Conservation (phyloP, 192 early-diverging fungal species). For the Coemansia sp. region DNA sequence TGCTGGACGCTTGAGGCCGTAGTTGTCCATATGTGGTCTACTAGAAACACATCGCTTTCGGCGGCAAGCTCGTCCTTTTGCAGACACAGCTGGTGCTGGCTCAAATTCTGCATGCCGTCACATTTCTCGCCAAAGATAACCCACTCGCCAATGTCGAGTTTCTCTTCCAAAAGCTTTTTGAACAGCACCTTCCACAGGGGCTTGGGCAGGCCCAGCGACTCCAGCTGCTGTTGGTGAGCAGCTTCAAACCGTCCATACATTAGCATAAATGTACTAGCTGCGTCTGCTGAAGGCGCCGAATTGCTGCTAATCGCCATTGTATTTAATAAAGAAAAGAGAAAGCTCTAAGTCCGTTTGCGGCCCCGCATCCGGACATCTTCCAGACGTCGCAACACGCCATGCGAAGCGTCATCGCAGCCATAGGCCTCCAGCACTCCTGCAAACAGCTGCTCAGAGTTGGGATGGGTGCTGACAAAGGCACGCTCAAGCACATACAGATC, state of each 20-base stretch:
- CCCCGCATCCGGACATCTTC: conserved; percentile 83
- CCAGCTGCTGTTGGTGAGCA: conserved; percentile 41
- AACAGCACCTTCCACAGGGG: conserved; percentile 38
- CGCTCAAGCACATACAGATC: conserved; percentile 98
- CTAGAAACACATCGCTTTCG: conserved; percentile 61
- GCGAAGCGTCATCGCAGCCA: conserved; percentile 58
- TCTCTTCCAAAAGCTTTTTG: conserved; percentile 27
- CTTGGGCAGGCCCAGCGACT: conserved; percentile 38
- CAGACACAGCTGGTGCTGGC: conserved; percentile 27
- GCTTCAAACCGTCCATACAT: conserved; percentile 47
- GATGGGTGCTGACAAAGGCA: conserved; percentile 90
- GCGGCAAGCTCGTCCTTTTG: conserved; percentile 28
- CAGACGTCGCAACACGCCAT: conserved; percentile 61
- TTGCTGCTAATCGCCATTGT: background rate
- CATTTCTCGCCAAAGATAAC: conserved; percentile 22
- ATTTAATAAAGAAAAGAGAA: conserved; percentile 2
- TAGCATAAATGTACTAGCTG: conserved; percentile 30
- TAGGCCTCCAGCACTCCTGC: conserved; percentile 70
- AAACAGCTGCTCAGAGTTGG: conserved; percentile 77
- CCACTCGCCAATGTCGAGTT: conserved; percentile 41
- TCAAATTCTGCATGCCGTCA: conserved; percentile 3
- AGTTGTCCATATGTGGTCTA: conserved; percentile 76
- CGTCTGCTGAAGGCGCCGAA: conserved; percentile 19
- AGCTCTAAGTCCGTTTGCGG: conserved; percentile 69
- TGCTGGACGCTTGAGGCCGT: conserved; percentile 54